Evolutionary conservation across 1,284 basidiomycete genomes (phyloP), one percentile per base, ranked within the genome.

Genomic region (Puccinia polysora): DNA sequence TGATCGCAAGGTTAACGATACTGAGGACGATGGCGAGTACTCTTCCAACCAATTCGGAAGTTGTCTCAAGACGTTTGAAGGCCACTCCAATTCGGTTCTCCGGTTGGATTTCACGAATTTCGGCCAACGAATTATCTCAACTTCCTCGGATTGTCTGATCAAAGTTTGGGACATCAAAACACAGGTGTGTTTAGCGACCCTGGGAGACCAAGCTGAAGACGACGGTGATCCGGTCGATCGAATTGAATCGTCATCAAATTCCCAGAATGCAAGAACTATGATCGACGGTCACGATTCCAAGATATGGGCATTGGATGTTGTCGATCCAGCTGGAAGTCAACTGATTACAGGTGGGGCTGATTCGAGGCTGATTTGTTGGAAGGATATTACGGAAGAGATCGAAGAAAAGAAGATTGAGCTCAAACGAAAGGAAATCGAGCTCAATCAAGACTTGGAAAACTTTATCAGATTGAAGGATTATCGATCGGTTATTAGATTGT

Each of bases 21-120:
- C 79, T 15, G 38, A 32, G 38, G 34, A 62, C 10, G 38, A 28
- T 20, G 32, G 32, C 23, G 62, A 47, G 25, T 58, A n/a, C n/a
- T n/a, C n/a, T n/a, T n/a, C n/a, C n/a, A n/a, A n/a, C n/a, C n/a
- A n/a, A n/a, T n/a, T 68, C 34, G 65, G 23, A 14, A 72, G 64
- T 23, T 40, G 28, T 67, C 40, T 18, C 23, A 76, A 85, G 84
- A 97, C 94, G 34, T 92, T 96, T 76, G 94, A 97, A 81, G 93
- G 94, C 0, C 96, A 98, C 80, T 92, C 92, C 4, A 97, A 97
- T 81, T 92, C 91, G 4, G 92, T 99, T n/a, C 82, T 99, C 58
- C 84, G 93, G 47, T 88, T 97, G 28, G 89, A 91, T 77, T 98
- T 97, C 80, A 78, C 97, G 52, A 89, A 89, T 75, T 78, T 82